Percentiles rank a stretch among this genome's conserved stretches.
These are phyloP conservation scores for Syzygium oleosum DNA, from an alignment of 345 rosid genomes.

Conservation along the genomic window DNA sequence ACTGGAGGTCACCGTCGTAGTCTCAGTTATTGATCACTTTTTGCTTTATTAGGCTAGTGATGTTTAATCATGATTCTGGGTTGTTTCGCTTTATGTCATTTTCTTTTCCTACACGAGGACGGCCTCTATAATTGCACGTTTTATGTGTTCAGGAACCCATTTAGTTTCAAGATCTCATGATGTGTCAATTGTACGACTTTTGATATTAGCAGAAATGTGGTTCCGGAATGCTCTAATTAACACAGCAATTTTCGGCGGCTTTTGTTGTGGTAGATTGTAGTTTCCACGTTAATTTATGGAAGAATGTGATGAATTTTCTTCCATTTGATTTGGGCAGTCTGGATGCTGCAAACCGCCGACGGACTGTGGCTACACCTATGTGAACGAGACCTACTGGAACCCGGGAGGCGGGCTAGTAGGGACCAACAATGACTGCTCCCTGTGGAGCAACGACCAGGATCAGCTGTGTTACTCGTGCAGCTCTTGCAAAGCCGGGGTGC, in stretches of 20 bases:
- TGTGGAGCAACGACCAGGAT: constrained; percentile 70
- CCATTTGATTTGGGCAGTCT: constrained; percentile 31
- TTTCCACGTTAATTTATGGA: background rate
- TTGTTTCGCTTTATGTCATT: background rate
- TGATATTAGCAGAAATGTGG: background rate
- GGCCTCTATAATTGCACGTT: background rate
- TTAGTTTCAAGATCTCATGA: background rate
- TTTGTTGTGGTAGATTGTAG: background rate
- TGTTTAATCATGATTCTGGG: background rate
- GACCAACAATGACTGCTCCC: constrained; percentile 43
- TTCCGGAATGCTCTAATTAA: background rate
- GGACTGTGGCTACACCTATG: constrained; percentile 58
- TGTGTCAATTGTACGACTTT: background rate
- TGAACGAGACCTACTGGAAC: constrained; percentile 70
- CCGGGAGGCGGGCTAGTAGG: constrained; percentile 23
- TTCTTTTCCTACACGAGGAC: background rate
- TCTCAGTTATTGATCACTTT: background rate
- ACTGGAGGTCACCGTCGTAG: background rate
- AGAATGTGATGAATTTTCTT: background rate
- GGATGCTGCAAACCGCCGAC: constrained; percentile 98
- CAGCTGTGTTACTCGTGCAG: constrained; percentile 63
- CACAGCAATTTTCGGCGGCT: background rate
- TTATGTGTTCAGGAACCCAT: background rate
- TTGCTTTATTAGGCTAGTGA: background rate
- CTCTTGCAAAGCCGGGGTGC: constrained; percentile 93